Conservation (phyloP, 345 rosid genomes). For the Dimocarpus longan region DNA sequence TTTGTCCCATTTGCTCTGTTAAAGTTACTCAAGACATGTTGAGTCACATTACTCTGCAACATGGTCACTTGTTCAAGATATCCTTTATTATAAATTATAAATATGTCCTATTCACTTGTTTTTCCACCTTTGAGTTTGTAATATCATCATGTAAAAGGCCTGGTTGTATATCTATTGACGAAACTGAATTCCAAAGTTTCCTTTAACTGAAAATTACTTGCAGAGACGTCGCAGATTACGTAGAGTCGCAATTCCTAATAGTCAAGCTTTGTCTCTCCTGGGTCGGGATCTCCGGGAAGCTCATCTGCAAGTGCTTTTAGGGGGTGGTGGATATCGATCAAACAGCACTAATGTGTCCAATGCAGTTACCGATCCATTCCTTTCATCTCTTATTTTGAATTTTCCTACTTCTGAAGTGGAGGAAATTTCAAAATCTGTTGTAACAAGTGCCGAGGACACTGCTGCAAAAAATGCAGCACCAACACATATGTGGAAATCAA, state of each 20-base stretch:
- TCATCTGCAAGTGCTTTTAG: slow-evolving; percentile 63
- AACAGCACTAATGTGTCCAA: slow-evolving; percentile 42
- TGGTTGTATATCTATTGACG: not conserved
- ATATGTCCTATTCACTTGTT: slow-evolving; percentile 10
- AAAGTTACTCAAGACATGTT: slow-evolving; percentile 57
- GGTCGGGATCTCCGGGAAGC: slow-evolving; percentile 69
- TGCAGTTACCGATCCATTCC: slow-evolving; percentile 56
- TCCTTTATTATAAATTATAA: slow-evolving; percentile 35
- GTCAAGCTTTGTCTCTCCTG: slow-evolving; percentile 56
- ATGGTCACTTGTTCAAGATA: slow-evolving; percentile 62
- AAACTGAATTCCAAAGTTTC: slow-evolving; percentile 24
- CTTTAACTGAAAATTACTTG: slow-evolving; percentile 56
- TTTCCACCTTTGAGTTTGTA: not conserved
- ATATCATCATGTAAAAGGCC: not conserved
- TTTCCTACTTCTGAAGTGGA: slow-evolving; percentile 56
- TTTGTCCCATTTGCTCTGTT: slow-evolving; percentile 59
- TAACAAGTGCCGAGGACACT: slow-evolving; percentile 32
- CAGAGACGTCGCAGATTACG: slow-evolving; percentile 63
- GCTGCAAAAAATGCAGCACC: slow-evolving; percentile 35
- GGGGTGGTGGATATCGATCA: slow-evolving; percentile 56
- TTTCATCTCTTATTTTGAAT: slow-evolving; percentile 59
- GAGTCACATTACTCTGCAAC: slow-evolving; percentile 56
- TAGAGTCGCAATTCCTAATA: slow-evolving; percentile 60
- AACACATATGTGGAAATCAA: slow-evolving; percentile 55
- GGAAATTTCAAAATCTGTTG: slow-evolving; percentile 51